phyloP scores from a whole-genome alignment of 208 protist species.

The Acanthamoeba polyphaga region DNA sequence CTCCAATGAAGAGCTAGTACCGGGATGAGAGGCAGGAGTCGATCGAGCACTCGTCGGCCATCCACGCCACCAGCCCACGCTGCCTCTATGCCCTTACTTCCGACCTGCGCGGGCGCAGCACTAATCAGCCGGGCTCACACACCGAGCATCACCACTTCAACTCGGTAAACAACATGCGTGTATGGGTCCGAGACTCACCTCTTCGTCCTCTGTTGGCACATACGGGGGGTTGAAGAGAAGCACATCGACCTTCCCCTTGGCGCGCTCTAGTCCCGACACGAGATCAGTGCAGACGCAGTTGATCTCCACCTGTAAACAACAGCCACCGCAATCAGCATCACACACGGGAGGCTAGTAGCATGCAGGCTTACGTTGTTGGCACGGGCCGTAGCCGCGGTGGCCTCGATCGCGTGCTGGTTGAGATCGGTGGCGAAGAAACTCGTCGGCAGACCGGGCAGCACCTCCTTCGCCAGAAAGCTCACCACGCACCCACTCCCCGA shows the following conservation, averaged over 20 bases:
- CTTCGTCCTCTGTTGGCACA: slow-evolving; percentile 79
- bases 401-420: slow-evolving; percentile 71
- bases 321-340: too few species aligned
- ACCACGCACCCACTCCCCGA: slow-evolving; percentile 83
- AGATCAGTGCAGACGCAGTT: slow-evolving; percentile 78
- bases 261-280: slow-evolving; percentile 39
- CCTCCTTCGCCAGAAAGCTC: slow-evolving; percentile 63
- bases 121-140: too few species aligned
- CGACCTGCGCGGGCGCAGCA: background rate
- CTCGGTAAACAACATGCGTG: too few species aligned
- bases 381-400: slow-evolving; percentile 55
- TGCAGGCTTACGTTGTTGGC: slow-evolving; percentile 58
- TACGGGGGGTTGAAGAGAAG: slow-evolving; percentile 85
- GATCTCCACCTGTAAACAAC: slow-evolving; percentile 34
- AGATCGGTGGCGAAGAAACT: slow-evolving; percentile 79
- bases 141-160: too few species aligned
- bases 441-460: background rate
- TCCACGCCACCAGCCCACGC: slow-evolving; percentile 82
- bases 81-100: slow-evolving; percentile 70
- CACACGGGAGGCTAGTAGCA: background rate
- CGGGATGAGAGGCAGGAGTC: slow-evolving; percentile 78
- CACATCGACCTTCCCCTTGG: slow-evolving; percentile 77
- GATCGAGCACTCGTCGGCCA: slow-evolving; percentile 81
- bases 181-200: background rate
- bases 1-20: background rate